These are phyloP conservation scores for Stachybotrys chlorohalonatus DNA, from an alignment of 2,329 filamentous ascomycete species.

Conservation along the genomic window DNA sequence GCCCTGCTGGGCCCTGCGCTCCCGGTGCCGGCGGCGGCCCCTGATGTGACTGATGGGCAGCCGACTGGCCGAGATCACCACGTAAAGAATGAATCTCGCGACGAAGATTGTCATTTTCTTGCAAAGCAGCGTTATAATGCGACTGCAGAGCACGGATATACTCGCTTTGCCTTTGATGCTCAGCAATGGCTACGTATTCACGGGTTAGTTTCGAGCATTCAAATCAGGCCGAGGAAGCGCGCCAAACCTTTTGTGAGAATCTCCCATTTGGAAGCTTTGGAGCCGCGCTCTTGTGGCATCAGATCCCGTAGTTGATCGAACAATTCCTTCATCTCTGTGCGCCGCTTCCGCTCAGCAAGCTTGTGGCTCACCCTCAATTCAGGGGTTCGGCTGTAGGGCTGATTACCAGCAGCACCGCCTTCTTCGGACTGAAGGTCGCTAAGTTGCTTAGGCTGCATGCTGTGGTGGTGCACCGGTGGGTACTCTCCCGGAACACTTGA, in stretches of 20 bases:
- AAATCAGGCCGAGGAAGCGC: neutral
- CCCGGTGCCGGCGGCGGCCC: constrained; percentile 15
- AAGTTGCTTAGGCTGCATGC: constrained; percentile 65
- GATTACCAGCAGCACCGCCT: constrained; percentile 41
- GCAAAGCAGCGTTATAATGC: constrained; percentile 30
- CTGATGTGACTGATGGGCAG: constrained; percentile 16
- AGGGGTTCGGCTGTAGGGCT: constrained; percentile 75
- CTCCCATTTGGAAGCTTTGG: constrained; percentile 85
- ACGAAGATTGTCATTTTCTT: constrained; percentile 39
- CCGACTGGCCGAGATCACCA: constrained; percentile 18
- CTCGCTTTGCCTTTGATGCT: constrained; percentile 48
- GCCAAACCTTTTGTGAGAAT: constrained; percentile 71
- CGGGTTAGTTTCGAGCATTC: constrained; percentile 4
- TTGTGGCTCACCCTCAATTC: constrained; percentile 79
- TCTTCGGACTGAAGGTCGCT: constrained; percentile 57
- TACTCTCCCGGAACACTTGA: constrained; percentile 45
- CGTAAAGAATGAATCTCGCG: constrained; percentile 35
- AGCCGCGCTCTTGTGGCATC: constrained; percentile 71
- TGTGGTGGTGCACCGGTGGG: constrained; percentile 61
- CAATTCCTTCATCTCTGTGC: constrained; percentile 82
- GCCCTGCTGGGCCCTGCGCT: constrained; percentile 8
- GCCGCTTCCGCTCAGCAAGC: constrained; percentile 71
- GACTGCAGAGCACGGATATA: constrained; percentile 35
- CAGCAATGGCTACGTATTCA: constrained; percentile 43
- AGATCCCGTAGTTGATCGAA: constrained; percentile 74